Base-by-base conservation (phyloP, 345 rosid species). In the Eucalyptus viminalis region DNA sequence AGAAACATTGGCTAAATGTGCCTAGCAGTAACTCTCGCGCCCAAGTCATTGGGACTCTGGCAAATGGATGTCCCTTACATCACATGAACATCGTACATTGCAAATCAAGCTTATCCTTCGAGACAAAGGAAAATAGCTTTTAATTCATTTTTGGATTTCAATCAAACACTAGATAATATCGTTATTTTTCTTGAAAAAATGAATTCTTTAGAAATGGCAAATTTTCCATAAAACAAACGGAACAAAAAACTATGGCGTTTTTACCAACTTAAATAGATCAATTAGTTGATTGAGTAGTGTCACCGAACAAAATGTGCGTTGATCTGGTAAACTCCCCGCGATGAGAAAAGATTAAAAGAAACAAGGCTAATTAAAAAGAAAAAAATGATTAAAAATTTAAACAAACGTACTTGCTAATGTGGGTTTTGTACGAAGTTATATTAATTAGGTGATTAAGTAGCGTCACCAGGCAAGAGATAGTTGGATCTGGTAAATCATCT, bases 1-100 rank as follows among this genome's bases (percentile, higher is more conserved):
- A 31, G 40, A 67, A 67, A 31, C 21, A 16, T 14, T 16, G 21
- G 6, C 40, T 67, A 16, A 22, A 67, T 31, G 40, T 67, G 12
- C 40, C 12, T 16, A 9, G 24, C 4, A 9, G 2, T 3, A 67
- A 34, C 80, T 67, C 43, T 3, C 12, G 11, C 3, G 0, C 80
- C 43, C 43, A 67, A 31, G 80, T 67, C 40, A 31, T 3, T 15
- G 5, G 22, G 43, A 67, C 21, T n/a, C 0, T 31, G 1, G 22
- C 80, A 2, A 2, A 10, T 31, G 6, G 43, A 67, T 67, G 43
- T 67, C 40, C 40, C 22, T 67, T 67, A 67, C 6, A 8, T 67
- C 4, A 31, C 80, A 67, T 16, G 6, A 67, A 67, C 2, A 31
- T 9, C 1, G 4, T 16, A 8, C 5, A 6, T 16, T 0, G 2